These are phyloP conservation scores for Cladosporium sp. DNA, from an alignment of 2,329 filamentous ascomycete genomes.

Conservation along the genomic window DNA sequence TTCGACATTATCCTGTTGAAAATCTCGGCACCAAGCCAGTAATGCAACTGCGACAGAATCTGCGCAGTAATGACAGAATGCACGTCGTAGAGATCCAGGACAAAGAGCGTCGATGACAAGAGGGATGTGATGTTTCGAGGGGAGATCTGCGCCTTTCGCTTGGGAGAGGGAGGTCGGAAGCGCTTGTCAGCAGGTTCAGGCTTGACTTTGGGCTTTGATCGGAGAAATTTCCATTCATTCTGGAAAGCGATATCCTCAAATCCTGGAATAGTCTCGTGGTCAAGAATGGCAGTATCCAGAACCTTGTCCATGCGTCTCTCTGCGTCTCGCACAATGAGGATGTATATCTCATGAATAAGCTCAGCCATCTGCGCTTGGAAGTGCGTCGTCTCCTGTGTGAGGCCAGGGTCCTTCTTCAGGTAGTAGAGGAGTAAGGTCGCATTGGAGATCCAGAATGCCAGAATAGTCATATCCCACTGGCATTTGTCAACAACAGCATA, in stretches of 20 bases:
- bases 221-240: conserved; percentile 97
- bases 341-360: conserved; percentile 96
- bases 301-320: conserved; percentile 96
- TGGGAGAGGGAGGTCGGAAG: conserved; percentile 87
- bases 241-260: conserved; percentile 97
- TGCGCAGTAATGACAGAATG: conserved; percentile 94
- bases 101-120: conserved; percentile 91
- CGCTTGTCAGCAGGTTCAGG: conserved; percentile 84
- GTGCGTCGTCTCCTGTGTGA: conserved; percentile 74
- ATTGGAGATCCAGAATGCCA: conserved; percentile 98
- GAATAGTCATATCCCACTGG: conserved; percentile 99
- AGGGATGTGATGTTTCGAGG: conserved; percentile 94
- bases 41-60: conserved; percentile 85
- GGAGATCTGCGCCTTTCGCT: conserved; percentile 83
- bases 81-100: conserved; percentile 96
- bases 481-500: conserved; percentile 92
- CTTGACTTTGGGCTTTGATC: conserved; percentile 83
- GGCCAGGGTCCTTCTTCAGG: conserved; percentile 83
- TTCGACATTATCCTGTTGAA: conserved; percentile 99
- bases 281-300: conserved; percentile 85
- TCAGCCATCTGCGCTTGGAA: conserved; percentile 93
- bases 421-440: conserved; percentile 94
- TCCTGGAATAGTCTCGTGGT: conserved; percentile 95
- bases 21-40: conserved; percentile 92
- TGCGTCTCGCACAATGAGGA: conserved; percentile 92